These are phyloP conservation scores for Saccharomyces jurei DNA, from an alignment of 805 yeast species.

Conservation along the genomic window DNA sequence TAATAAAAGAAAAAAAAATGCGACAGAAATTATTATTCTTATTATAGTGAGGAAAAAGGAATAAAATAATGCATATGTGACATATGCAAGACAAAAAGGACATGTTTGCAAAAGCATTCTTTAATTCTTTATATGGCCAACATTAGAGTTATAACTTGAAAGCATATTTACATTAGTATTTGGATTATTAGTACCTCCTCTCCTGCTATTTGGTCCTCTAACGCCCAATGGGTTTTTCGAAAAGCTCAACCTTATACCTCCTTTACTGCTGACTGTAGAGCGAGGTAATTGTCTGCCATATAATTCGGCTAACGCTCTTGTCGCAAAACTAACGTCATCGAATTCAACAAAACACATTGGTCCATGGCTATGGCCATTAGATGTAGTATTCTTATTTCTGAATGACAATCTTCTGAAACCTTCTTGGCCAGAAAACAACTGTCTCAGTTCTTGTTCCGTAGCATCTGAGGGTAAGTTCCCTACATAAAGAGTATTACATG, in stretches of 20 bases:
- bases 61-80: neutral
- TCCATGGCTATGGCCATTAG: slow-evolving; percentile 58
- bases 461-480: slow-evolving; percentile 98
- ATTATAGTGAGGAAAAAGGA: neutral
- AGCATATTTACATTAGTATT: neutral
- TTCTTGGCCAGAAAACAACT: slow-evolving; percentile 76
- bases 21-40: neutral
- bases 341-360: slow-evolving; percentile 99
- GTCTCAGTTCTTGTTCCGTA: slow-evolving; percentile 83
- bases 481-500: slow-evolving; percentile 93
- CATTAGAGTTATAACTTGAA: neutral
- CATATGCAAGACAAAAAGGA: neutral
- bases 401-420: slow-evolving; percentile 92
- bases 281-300: slow-evolving; percentile 90
- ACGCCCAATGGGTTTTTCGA: slow-evolving; percentile 97
- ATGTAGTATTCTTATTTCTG: slow-evolving; percentile 53
- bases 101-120: neutral
- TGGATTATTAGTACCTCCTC: slow-evolving; percentile 18
- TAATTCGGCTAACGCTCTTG: slow-evolving; percentile 85
- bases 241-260: slow-evolving; percentile 89
- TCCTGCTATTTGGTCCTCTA: slow-evolving; percentile 55
- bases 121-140: neutral
- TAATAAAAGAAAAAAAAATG: neutral
- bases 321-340: slow-evolving; percentile 90
- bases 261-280: slow-evolving; percentile 53